Conservation (phyloP, 208 protist species). For the Spongospora subterranea region DNA sequence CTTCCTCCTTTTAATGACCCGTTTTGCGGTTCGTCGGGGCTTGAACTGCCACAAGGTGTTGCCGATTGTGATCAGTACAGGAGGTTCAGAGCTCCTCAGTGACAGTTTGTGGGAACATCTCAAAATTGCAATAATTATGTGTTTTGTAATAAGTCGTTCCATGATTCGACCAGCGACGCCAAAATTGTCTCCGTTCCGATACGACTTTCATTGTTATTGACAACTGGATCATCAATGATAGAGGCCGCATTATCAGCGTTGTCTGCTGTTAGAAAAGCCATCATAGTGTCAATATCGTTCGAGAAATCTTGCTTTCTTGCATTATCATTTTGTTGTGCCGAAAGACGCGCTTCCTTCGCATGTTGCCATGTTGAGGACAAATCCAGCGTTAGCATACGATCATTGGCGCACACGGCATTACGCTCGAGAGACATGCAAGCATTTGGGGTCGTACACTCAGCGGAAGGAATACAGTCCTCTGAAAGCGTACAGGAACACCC, state of each 20-base stretch:
- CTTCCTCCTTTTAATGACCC: too few relatives aligned
- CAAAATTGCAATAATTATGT: too few relatives aligned
- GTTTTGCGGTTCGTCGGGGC: too few relatives aligned
- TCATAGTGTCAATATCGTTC: not conserved
- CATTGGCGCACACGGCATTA: not conserved
- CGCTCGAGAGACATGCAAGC: not conserved
- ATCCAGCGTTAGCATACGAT: not conserved
- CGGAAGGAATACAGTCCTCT: not conserved
- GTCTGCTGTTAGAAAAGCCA: not conserved
- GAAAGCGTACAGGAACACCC: not conserved
- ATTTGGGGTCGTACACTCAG: not conserved
- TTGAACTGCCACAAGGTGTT: too few relatives aligned
- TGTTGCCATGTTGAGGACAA: not conserved
- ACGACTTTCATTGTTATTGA: not conserved
- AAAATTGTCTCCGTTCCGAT: not conserved
- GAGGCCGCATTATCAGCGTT: not conserved
- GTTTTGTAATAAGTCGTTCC: not conserved
- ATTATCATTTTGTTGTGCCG: not conserved
- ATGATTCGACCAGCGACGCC: not conserved
- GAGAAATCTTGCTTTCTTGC: not conserved
- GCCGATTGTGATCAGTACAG: too few relatives aligned
- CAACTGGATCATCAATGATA: not conserved
- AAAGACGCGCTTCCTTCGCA: not conserved
- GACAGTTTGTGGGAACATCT: too few relatives aligned
- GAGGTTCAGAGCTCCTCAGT: too few relatives aligned